Conservation (phyloP, 163 green algal species). For the Prototheca wickerhamii region DNA sequence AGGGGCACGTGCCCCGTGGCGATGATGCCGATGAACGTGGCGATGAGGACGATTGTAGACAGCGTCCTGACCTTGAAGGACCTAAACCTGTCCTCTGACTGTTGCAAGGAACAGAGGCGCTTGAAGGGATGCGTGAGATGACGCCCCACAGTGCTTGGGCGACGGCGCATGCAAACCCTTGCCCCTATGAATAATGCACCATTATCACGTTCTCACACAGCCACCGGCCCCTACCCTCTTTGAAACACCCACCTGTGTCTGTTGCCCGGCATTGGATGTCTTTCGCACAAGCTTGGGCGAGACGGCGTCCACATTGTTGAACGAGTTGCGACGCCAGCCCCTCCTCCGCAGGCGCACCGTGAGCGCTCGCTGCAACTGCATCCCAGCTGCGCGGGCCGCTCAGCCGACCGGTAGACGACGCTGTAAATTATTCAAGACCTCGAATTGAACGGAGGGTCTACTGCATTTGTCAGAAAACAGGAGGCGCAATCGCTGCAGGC, state of each 20-base stretch:
- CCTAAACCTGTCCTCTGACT: constrained; percentile 6
- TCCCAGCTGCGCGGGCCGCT: background rate
- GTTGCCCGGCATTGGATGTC: background rate
- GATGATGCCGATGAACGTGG: constrained; percentile 60
- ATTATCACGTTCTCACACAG: too few species aligned
- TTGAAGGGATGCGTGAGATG: background rate
- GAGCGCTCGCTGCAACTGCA: background rate
- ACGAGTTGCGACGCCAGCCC: background rate
- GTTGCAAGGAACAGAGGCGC: background rate
- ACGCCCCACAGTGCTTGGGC: too few species aligned
- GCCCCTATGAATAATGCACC: too few species aligned
- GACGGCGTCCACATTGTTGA: background rate
- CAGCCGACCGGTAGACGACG: too few species aligned
- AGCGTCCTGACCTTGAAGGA: constrained; percentile 63
- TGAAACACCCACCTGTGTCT: background rate
- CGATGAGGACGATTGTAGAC: constrained; percentile 72
- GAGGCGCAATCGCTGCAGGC: too few species aligned
- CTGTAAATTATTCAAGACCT: too few species aligned
- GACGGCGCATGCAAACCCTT: too few species aligned
- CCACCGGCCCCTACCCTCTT: background rate
- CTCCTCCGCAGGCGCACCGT: background rate
- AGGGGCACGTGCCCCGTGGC: constrained; percentile 75
- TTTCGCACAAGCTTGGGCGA: background rate
- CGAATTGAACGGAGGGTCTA: too few species aligned
- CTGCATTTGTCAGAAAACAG: too few species aligned